phyloP scores from a whole-genome alignment of 2,329 filamentous ascomycete species.

The Penicillium sp. region DNA sequence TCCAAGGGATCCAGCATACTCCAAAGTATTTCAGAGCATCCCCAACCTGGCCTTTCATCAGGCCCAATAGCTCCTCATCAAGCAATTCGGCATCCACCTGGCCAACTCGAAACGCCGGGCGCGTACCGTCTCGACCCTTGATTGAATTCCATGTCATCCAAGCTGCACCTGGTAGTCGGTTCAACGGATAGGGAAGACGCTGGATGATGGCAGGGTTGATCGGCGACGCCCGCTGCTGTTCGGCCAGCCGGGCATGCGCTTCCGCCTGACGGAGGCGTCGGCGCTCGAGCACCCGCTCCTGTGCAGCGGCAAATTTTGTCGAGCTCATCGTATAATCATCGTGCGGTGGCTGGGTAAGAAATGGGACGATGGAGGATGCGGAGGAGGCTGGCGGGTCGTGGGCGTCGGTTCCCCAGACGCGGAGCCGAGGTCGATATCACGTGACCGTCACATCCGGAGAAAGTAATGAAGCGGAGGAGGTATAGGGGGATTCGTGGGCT shows the following conservation, averaged over 20 bases:
- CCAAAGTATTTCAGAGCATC: slow-evolving; percentile 85
- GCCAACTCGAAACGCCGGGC: slow-evolving; percentile 84
- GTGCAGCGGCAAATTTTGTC: slow-evolving; percentile 78
- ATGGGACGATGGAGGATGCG: neutral
- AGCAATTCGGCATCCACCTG: slow-evolving; percentile 94
- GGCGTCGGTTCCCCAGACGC: slow-evolving; percentile 13
- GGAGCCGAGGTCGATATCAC: slow-evolving; percentile 20
- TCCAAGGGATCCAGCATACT: slow-evolving; percentile 40
- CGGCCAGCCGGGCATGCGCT: slow-evolving; percentile 52
- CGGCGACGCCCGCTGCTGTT: slow-evolving; percentile 46
- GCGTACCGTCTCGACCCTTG: slow-evolving; percentile 69
- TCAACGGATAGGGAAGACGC: slow-evolving; percentile 60
- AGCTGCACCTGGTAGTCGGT: slow-evolving; percentile 45
- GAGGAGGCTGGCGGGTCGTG: neutral
- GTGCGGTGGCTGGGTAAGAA: slow-evolving; percentile 13
- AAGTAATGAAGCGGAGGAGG: neutral
- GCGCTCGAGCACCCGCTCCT: slow-evolving; percentile 77
- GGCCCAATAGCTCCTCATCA: slow-evolving; percentile 83
- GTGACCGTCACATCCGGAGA: slow-evolving; percentile 9
- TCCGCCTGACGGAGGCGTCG: slow-evolving; percentile 70
- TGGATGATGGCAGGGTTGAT: slow-evolving; percentile 52
- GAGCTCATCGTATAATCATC: slow-evolving; percentile 50
- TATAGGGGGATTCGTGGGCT: neutral
- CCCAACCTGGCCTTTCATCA: slow-evolving; percentile 79
- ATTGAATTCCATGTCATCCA: slow-evolving; percentile 64